phyloP scores from a whole-genome alignment of 2,329 filamentous ascomycete species.

The Cryphonectria nitschkei region DNA sequence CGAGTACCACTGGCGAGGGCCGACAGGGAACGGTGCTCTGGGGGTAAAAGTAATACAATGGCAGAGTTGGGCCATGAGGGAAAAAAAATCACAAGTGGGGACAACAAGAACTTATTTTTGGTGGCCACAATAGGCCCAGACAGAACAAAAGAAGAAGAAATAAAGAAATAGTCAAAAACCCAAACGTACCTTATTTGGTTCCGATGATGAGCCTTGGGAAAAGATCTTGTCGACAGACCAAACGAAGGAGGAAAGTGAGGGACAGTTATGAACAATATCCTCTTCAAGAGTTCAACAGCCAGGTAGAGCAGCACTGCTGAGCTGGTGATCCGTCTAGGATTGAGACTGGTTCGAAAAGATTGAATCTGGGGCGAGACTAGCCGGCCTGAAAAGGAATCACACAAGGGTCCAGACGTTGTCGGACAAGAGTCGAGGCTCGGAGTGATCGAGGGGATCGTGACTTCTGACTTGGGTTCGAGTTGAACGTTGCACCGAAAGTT shows the following conservation, averaged over 20 bases:
- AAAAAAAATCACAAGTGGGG: background rate
- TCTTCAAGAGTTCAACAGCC: slow-evolving; percentile 35
- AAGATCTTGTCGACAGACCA: slow-evolving; percentile 17
- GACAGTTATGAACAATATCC: slow-evolving; percentile 24
- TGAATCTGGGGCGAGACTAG: slow-evolving; percentile 22
- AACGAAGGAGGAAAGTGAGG: slow-evolving; percentile 17
- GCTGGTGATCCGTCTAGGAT: slow-evolving; percentile 37
- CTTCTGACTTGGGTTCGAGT: slow-evolving; percentile 41
- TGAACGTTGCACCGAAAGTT: slow-evolving; percentile 32
- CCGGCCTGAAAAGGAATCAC: slow-evolving; percentile 30
- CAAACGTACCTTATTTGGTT: slow-evolving; percentile 8
- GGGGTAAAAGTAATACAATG: background rate
- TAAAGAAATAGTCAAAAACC: background rate
- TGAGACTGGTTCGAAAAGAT: slow-evolving; percentile 19
- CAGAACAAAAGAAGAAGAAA: background rate
- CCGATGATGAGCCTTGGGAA: background rate
- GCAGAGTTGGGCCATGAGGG: background rate
- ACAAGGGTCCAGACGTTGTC: slow-evolving; percentile 21
- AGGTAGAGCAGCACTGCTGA: slow-evolving; percentile 37
- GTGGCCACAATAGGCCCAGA: background rate
- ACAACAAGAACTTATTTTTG: background rate
- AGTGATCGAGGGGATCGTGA: slow-evolving; percentile 33
- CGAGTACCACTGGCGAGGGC: background rate
- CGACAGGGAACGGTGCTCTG: background rate
- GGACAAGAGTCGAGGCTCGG: slow-evolving; percentile 17